A percentile compares a stretch with the other conserved stretches of the same genome.
These are phyloP conservation scores for Recurvomyces mirabilis DNA, from an alignment of 495 filamentous ascomycete genomes.

Conservation along the genomic window DNA sequence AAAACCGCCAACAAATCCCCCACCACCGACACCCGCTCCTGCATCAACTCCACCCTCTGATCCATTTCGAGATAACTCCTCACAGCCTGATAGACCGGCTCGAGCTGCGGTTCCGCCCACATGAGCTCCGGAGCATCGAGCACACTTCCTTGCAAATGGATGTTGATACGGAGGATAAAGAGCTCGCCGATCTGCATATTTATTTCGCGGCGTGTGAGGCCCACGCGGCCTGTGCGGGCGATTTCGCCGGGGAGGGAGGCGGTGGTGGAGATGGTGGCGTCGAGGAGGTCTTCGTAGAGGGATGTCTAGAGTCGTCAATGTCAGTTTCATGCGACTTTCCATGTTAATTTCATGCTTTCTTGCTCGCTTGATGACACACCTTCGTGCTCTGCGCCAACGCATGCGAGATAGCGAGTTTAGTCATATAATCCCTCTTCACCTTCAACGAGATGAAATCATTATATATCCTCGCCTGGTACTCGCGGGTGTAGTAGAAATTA, in stretches of 20 bases:
- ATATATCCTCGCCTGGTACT: constrained; percentile 96
- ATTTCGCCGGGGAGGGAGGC: constrained; percentile 85
- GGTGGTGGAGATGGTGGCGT: constrained; percentile 78
- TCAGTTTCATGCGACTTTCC: constrained; percentile 4
- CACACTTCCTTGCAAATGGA: constrained; percentile 92
- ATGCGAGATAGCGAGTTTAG: constrained; percentile 91
- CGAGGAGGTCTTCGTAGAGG: constrained; percentile 91
- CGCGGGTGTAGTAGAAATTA: constrained; percentile 96
- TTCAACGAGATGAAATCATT: constrained; percentile 95
- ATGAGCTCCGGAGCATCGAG: constrained; percentile 96
- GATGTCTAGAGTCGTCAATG: constrained; percentile 80
- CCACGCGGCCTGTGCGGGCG: constrained; percentile 79
- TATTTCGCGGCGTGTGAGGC: constrained; percentile 71
- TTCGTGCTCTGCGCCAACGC: constrained; percentile 90
- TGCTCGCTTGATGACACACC: too few species aligned
- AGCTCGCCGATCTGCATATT: constrained; percentile 98
- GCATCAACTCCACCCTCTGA: constrained; percentile 81
- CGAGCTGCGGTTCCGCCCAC: constrained; percentile 94
- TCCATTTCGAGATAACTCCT: constrained; percentile 96
- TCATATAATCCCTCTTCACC: constrained; percentile 94
- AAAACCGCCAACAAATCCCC: constrained; percentile 86
- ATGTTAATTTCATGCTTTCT: too few species aligned
- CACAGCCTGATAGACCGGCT: constrained; percentile 90
- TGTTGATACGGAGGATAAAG: constrained; percentile 93
- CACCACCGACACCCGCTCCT: constrained; percentile 84